These are phyloP conservation scores for Berberis thunbergii DNA, from an alignment of 164 flowering plant species.

Conservation along the genomic window DNA sequence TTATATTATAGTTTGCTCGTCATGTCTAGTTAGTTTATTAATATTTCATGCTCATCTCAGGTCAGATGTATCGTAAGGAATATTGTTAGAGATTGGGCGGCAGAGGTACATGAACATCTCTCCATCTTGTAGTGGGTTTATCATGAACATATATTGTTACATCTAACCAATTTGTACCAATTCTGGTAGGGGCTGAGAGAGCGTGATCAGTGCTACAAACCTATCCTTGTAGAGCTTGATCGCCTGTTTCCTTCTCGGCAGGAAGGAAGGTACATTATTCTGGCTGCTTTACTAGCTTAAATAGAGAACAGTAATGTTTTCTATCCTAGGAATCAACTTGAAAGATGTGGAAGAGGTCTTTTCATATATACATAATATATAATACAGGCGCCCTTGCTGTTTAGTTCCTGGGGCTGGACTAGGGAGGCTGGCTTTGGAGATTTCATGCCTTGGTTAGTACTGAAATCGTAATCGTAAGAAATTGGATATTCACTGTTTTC, in stretches of 20 bases:
- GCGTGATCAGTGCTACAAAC: constrained; percentile 91
- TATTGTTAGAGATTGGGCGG: constrained; percentile 94
- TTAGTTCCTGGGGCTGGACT: constrained; percentile 99
- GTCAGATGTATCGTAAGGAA: constrained; percentile 92
- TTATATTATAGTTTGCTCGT: background rate
- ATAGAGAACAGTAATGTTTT: background rate
- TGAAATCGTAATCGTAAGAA: constrained; percentile 1
- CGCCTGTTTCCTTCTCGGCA: constrained; percentile 57
- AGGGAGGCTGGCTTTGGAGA: constrained; percentile 92
- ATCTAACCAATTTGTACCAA: background rate
- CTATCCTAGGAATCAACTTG: background rate
- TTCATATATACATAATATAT: background rate
- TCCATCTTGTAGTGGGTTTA: background rate
- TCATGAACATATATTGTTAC: background rate
- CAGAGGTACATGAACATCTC: constrained; percentile 51
- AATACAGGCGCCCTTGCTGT: constrained; percentile 73
- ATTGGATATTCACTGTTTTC: background rate
- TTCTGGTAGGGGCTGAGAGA: constrained; percentile 66
- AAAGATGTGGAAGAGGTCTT: background rate
- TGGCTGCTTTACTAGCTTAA: background rate
- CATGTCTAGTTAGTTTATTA: background rate
- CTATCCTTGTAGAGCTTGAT: constrained; percentile 90
- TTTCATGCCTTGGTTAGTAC: constrained; percentile 72
- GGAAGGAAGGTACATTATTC: constrained; percentile 39
- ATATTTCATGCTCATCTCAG: constrained; percentile 25